These are phyloP conservation scores for Blastobotrys raffinosifermentans DNA, from an alignment of 1,139 yeast species.

Conservation along the genomic window DNA sequence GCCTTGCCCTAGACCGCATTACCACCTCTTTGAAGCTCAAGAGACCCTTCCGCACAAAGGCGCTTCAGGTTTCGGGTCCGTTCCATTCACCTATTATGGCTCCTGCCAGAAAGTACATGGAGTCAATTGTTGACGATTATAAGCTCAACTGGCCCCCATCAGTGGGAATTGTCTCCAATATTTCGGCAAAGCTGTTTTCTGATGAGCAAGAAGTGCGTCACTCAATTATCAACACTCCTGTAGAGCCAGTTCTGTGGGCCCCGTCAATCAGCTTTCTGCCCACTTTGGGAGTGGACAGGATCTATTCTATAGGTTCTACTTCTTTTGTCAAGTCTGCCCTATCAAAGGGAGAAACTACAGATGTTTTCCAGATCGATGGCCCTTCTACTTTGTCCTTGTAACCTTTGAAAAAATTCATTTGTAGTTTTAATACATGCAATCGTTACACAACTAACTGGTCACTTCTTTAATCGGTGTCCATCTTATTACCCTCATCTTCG, in stretches of 20 bases:
- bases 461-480: too few relatives aligned
- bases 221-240: conserved; percentile 24
- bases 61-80: conserved; percentile 48
- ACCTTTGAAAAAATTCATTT: too few relatives aligned
- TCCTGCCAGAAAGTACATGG: conserved; percentile 34
- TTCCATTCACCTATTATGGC: conserved; percentile 44
- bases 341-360: too few relatives aligned
- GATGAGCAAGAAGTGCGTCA: conserved; percentile 25
- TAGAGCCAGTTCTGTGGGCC: conserved; percentile 32
- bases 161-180: conserved; percentile 29
- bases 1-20: conserved; percentile 3
- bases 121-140: conserved; percentile 13
- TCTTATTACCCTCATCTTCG: not conserved
- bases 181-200: conserved; percentile 30
- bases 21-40: conserved; percentile 11
- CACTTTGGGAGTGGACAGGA: not conserved
- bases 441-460: too few relatives aligned
- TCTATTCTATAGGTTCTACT: not conserved
- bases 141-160: conserved; percentile 24
- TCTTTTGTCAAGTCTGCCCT: not conserved
- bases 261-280: conserved; percentile 22
- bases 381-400: too few relatives aligned
- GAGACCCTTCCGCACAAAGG: conserved; percentile 27
- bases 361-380: too few relatives aligned
- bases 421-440: too few relatives aligned